Evolutionary conservation across 83 land plant genomes (phyloP), one percentile per base, ranked within the genome.

Genomic region (Larix sibirica): DNA sequence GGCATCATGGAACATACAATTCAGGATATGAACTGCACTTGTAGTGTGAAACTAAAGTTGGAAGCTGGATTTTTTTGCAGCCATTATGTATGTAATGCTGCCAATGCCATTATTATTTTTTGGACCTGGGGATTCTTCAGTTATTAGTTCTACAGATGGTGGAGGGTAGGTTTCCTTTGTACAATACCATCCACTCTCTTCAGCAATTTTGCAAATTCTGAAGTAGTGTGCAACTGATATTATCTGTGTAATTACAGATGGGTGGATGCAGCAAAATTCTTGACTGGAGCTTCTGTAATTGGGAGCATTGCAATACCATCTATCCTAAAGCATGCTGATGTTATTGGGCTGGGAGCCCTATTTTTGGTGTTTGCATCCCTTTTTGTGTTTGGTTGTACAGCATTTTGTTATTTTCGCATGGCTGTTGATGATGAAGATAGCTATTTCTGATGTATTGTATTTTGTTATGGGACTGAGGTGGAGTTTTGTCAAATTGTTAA

Each of bases 51-150:
- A 65, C 44, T 85, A 13, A 65, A 10, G 42, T 60, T 10, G 14
- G 26, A 44, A 65, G 6, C 28, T 21, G 38, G 59, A 12, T 81
- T 23, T 42, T 50, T 42, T 80, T 93, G 85, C 96, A 97, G 98
- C 83, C 3, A 76, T 91, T 20, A 92, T 94, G 98, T 97, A 94
- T 80, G 90, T 97, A 63, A 73, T 97, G 86, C 91, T 95, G 28
- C 98, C 99, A 20, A 97, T 97, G 98, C 99, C 99, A 36, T 83
- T 93, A 82, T 76, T 97, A 74, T 95, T 97, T 82, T 95, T 97
- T 83, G 88, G 85, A 33, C 93, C 92, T 10, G 87, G 91, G 2
- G 94, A 96, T 66, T 58, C 82, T 14, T 90, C 91, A 9, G 69
- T 90, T 18, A 83, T 95, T 36, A 82, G 69, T 33, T 77, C 92